phyloP scores from a whole-genome alignment of 768 basidiomycete genomes.

The Hericium rajendrae region DNA sequence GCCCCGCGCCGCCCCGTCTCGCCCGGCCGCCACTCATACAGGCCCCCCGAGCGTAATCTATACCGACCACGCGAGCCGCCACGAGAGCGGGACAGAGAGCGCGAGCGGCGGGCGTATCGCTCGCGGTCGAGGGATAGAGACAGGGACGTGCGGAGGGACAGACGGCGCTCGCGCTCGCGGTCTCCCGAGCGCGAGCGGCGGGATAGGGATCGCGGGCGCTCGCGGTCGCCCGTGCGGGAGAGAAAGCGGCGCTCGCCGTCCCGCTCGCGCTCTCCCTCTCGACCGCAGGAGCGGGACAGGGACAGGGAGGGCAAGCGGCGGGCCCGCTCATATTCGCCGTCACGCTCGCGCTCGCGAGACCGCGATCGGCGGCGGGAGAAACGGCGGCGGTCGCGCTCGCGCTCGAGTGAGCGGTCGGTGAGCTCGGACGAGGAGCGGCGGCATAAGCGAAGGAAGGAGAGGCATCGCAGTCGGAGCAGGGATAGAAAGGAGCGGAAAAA shows the following conservation, averaged over 20 bases:
- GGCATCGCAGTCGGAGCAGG: conserved; percentile 16
- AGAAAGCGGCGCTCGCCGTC: background rate
- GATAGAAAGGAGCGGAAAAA: conserved; percentile 28
- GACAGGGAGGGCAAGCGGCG: conserved; percentile 21
- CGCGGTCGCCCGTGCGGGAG: conserved; percentile 6
- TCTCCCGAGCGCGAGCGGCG: background rate
- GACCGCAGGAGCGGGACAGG: conserved; percentile 19
- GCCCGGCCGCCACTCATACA: background rate
- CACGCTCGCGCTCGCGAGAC: background rate
- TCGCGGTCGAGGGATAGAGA: background rate
- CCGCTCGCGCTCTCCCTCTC: conserved; percentile 17
- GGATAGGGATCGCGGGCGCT: conserved; percentile 1
- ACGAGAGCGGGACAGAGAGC: too few species aligned
- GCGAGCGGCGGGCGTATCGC: background rate
- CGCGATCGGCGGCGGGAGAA: conserved; percentile 8
- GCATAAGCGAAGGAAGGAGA: background rate
- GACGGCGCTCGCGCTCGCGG: background rate
- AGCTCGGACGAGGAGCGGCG: background rate
- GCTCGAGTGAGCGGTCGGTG: conserved; percentile 14
- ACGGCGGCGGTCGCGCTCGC: conserved; percentile 21
- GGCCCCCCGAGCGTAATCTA: background rate
- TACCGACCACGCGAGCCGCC: background rate
- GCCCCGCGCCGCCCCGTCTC: too few species aligned
- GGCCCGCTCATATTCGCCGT: background rate
- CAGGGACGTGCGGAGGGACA: background rate